Evolutionary conservation across 1,284 basidiomycete genomes (phyloP), one percentile per base, ranked within the genome.

Genomic region (Ceratobasidium sp.): DNA sequence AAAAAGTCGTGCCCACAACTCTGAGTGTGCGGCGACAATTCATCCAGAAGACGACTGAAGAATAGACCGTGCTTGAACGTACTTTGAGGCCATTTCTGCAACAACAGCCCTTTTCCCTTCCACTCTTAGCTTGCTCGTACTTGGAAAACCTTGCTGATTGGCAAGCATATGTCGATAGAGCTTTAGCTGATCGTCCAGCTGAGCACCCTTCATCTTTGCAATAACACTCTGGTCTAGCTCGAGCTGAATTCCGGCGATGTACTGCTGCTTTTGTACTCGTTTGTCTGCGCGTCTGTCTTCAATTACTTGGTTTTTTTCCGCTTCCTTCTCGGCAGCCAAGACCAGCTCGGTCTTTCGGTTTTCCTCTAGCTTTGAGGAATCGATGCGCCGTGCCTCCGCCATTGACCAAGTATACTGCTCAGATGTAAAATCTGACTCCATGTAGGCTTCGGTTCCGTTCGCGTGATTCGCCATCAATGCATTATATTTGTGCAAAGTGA

Each of bases 151-250:
- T 42, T 56, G 28, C 28, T 55, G 18, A 33, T 55, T 70, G 23
- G 49, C 7, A 42, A 56, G 53, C 39, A 70, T 12, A 33, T 66
- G 26, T 42, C 58, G 58, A 28, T 61, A 61, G 3, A 61, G 6
- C 23, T 61, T 61, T 15, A 70, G 68, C 51, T 70, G 68, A 70
- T 70, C 51, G 33, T 70, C n/a, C 6, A 70, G 68, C 51, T 70
- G 44, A 13, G 46, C 20, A 5, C 68, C 68, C 20, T 53, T 53
- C 68, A 70, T 70, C n/a, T 56, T 70, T 28, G n/a, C 44, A 39
- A 70, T 70, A n/a, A 15, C 33, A 18, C 33, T 28, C 20, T 39
- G 51, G 10, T 56, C 51, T 6, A 70, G 68, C 26, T 53, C 51
- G 9, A 70, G 28, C 40, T 70, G 3, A 56, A 70, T 70, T 2